A percentile compares a stretch with the other conserved stretches of the same genome.
phyloP scores from a whole-genome alignment of 2,329 filamentous ascomycete species.

The Venturia asperata region DNA sequence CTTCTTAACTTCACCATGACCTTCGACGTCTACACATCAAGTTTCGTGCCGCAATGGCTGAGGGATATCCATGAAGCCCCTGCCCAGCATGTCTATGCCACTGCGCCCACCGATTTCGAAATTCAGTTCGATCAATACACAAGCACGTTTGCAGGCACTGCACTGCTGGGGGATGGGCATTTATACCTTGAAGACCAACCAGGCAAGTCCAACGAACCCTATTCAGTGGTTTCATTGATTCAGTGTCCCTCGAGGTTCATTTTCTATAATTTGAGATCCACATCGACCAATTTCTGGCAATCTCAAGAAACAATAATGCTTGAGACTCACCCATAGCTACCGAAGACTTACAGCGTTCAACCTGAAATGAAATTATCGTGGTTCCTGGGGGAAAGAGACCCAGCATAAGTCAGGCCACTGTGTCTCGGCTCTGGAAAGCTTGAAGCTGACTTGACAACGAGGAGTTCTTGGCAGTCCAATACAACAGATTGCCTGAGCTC shows the following conservation, averaged over 20 bases:
- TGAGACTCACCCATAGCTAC: too few relatives aligned
- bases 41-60: constrained; percentile 23
- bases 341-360: too few relatives aligned
- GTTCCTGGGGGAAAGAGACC: too few relatives aligned
- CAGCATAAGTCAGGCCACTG: too few relatives aligned
- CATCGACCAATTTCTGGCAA: not conserved
- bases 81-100: not conserved
- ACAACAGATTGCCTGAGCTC: too few relatives aligned
- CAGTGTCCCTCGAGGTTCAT: not conserved
- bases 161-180: not conserved
- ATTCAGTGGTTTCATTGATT: not conserved
- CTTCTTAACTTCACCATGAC: too few relatives aligned
- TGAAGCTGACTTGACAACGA: too few relatives aligned
- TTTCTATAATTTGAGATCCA: not conserved
- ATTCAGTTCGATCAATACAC: not conserved
- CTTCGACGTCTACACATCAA: constrained; percentile 26
- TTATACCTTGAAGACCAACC: not conserved
- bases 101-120: not conserved
- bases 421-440: too few relatives aligned
- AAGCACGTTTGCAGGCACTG: not conserved
- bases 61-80: constrained; percentile 23
- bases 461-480: too few relatives aligned
- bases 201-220: not conserved
- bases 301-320: too few relatives aligned
- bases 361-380: too few relatives aligned